Evolutionary conservation across 345 rosid genomes (phyloP), one percentile per base, ranked within the genome.

Genomic region (Euclidium syriacum): DNA sequence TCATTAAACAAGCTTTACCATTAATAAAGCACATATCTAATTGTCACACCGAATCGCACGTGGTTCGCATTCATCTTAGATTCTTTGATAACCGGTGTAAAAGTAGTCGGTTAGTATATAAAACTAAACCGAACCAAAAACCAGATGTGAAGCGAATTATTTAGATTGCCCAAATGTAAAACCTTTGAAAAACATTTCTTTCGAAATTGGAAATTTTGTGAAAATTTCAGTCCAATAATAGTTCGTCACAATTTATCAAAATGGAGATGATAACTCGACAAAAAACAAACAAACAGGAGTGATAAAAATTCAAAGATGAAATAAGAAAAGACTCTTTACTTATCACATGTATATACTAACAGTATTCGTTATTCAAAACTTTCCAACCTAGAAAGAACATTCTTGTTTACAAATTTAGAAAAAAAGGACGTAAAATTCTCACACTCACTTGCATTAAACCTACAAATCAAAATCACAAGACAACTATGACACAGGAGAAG

Each of bases 401-500:
- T 27, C 23, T 54, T 7, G 36, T 6, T 55, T 5, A 48, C 54
- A 52, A 43, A 62, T 54, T n/a, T n/a, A n/a, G n/a, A n/a, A n/a
- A n/a, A n/a, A n/a, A n/a, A n/a, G n/a, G n/a, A n/a, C n/a, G n/a
- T n/a, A n/a, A n/a, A n/a, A n/a, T n/a, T n/a, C 46, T 27, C 63
- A 63, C 70, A 63, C 3, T 63, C 59, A 56, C 34, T 7, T 60
- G 26, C 47, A 26, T 26, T 3, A 52, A 70, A 46, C 58, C 64
- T 54, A 55, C 36, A 29, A 62, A 58, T 11, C 4, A 15, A 8
- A 50, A 16, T n/a, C 26, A 39, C 11, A 33, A 48, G 2, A 36
- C 26, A 18, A 18, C 51, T 71, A 64, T 36, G 67, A 60, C 15
- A 67, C 58, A 7, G 78, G 88, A n/a, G 90, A 80, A 61, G 79